A percentile compares a stretch with the other conserved stretches of the same genome.
These are phyloP conservation scores for Begonia masoniana DNA, from an alignment of 306 rosid species.

Conservation along the genomic window DNA sequence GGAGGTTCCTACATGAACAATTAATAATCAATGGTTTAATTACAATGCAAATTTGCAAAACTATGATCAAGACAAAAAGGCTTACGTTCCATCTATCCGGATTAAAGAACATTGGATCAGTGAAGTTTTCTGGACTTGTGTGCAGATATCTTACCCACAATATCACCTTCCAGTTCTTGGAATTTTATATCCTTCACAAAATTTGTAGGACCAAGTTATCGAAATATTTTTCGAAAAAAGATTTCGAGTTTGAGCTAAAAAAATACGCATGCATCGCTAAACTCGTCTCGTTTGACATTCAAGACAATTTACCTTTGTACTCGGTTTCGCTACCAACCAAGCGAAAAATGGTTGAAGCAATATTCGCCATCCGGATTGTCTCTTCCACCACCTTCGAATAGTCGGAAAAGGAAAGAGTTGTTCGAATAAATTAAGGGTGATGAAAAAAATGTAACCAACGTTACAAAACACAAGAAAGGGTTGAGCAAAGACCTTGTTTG, in stretches of 20 bases:
- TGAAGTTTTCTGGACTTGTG: constrained; percentile 12
- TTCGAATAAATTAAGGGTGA: too few species aligned
- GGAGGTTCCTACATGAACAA: constrained; percentile 7
- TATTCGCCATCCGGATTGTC: constrained; percentile 24
- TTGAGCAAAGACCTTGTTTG: constrained; percentile 14
- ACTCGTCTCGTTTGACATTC: not conserved
- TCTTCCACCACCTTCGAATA: constrained; percentile 22
- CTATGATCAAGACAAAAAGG: too few species aligned
- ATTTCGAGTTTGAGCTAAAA: too few species aligned
- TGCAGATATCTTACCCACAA: constrained; percentile 12
- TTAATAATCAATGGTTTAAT: too few species aligned
- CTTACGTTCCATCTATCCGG: constrained; percentile 21
- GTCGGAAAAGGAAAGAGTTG: too few species aligned
- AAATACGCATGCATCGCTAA: not conserved
- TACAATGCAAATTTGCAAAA: too few species aligned
- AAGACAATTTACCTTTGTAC: constrained; percentile 18
- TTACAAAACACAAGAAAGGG: not conserved
- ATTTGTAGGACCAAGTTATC: too few species aligned
- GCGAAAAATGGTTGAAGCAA: constrained; percentile 15
- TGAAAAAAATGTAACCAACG: too few species aligned
- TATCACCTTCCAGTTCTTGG: constrained; percentile 14
- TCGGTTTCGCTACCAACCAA: constrained; percentile 12
- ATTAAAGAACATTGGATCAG: constrained; percentile 19
- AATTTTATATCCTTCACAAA: constrained; percentile 18
- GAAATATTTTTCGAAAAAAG: too few species aligned